Evolutionary conservation across 441 rosid genomes (phyloP).

Genomic region (Dalechampia spathulata): DNA sequence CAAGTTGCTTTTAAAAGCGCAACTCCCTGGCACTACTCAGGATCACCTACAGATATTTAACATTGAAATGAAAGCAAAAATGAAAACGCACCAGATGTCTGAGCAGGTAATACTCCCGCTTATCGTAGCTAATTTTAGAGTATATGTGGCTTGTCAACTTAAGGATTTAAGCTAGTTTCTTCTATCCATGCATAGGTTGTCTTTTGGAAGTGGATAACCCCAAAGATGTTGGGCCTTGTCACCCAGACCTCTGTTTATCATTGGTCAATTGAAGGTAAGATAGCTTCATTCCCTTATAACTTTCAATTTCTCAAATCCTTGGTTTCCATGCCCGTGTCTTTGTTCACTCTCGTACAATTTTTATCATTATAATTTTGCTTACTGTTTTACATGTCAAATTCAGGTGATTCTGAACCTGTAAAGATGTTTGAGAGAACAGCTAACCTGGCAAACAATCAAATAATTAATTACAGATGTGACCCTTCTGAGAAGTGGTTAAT

Average conservation of each 20-base stretch:
- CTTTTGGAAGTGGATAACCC: conserved; percentile 98
- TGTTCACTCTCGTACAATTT: background rate
- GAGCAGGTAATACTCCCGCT: conserved; percentile 61
- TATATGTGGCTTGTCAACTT: background rate
- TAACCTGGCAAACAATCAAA: conserved; percentile 88
- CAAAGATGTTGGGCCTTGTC: conserved; percentile 91
- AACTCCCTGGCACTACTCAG: conserved; percentile 96
- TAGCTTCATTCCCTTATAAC: too few species aligned
- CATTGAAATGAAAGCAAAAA: conserved; percentile 91
- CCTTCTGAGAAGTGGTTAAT: conserved; percentile 99
- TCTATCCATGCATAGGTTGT: conserved; percentile 50
- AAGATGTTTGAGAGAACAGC: conserved; percentile 99
- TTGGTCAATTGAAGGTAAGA: conserved; percentile 98
- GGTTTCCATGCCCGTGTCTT: background rate
- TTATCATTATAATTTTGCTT: conserved; percentile 1
- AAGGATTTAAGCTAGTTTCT: background rate
- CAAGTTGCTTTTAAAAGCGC: conserved; percentile 48
- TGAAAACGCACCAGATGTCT: conserved; percentile 98
- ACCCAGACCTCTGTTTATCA: conserved; percentile 93
- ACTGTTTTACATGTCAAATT: background rate
- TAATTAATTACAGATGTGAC: conserved; percentile 92
- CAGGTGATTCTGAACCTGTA: conserved; percentile 96
- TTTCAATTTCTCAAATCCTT: background rate
- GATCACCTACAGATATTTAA: conserved; percentile 99
- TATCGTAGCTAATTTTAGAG: background rate